Evolutionary conservation across 805 yeast genomes (phyloP), one percentile per base, ranked within the genome.

Genomic region (Cyberlindnera suaveolens): DNA sequence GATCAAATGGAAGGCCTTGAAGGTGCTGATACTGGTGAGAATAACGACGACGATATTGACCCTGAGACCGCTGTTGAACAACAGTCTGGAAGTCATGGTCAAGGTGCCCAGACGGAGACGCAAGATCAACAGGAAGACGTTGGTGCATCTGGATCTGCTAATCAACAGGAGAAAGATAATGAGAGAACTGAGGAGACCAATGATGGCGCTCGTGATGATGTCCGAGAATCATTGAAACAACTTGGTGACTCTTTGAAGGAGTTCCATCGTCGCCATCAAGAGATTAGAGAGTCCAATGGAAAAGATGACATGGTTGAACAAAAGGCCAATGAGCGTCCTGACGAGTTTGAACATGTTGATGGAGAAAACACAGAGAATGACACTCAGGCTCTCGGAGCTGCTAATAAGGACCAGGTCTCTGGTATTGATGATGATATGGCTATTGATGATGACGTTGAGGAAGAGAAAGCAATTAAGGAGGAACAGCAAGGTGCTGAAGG

Each of bases 361-460:
- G 90, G 89, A 38, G 90, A 82, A 37, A 82, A 84, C 47, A 78
- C 91, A 4, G 80, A 82, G 26, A 71, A 68, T 43, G 90, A 86
- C 39, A 86, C 96, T 0, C 98, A 93, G 62, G 99, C 98, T 1
- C 66, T 93, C 40, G 98, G 98, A 18, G 81, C 90, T 36, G 95
- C 96, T 6, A 78, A 79, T 46, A 75, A 80, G 54, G 96, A 89
- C 37, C 89, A 85, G 56, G 67, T 76, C 14, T 93, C 87, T 58
- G 61, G 81, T 1, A 74, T 90, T 45, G 82, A 89, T 58, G 89
- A 86, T 44, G 85, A 83, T 8, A 78, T 74, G 74, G 93, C 91
- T 1, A 82, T 86, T 51, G 93, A 86, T 43, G 95, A 86, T 49
- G 86, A 80, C 8, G 64, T 65, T 14, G 68, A 63, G 8, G 63